These are phyloP conservation scores for Xerocomellus chrysenteron DNA, from an alignment of 768 basidiomycete genomes.

Conservation along the genomic window DNA sequence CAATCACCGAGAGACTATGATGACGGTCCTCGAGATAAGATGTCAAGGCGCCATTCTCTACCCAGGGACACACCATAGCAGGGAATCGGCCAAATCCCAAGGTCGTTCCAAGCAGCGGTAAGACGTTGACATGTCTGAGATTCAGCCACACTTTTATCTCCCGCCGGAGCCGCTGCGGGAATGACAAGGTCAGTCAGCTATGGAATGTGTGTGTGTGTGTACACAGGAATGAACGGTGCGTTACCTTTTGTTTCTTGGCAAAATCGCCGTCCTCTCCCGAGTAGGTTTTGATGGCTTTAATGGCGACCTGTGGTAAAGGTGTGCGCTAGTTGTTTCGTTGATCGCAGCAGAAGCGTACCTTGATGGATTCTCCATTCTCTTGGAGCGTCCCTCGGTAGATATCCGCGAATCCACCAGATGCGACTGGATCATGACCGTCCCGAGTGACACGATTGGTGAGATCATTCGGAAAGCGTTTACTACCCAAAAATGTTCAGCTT, in stretches of 20 bases:
- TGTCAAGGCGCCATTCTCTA: background rate
- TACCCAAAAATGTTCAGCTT: background rate
- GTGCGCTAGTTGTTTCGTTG: background rate
- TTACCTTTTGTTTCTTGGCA: constrained; percentile 10
- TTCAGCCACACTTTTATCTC: constrained; percentile 1
- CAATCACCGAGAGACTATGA: background rate
- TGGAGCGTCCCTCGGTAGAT: constrained; percentile 1
- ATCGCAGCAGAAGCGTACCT: background rate
- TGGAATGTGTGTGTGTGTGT: background rate
- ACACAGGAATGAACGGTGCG: background rate
- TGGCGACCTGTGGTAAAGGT: background rate
- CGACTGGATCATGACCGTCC: background rate
- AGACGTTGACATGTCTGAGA: background rate
- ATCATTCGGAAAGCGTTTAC: background rate
- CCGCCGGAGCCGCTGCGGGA: constrained; percentile 11
- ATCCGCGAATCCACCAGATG: constrained; percentile 7
- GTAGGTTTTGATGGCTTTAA: constrained; percentile 10
- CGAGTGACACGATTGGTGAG: background rate
- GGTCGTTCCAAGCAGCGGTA: background rate
- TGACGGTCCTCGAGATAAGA: background rate
- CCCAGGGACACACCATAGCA: constrained; percentile 2
- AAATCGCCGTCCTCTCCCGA: constrained; percentile 2
- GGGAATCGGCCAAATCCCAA: background rate
- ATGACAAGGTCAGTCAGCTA: background rate
- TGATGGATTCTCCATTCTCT: background rate